phyloP scores from a whole-genome alignment of 768 basidiomycete species.

The Collybiopsis luxurians region DNA sequence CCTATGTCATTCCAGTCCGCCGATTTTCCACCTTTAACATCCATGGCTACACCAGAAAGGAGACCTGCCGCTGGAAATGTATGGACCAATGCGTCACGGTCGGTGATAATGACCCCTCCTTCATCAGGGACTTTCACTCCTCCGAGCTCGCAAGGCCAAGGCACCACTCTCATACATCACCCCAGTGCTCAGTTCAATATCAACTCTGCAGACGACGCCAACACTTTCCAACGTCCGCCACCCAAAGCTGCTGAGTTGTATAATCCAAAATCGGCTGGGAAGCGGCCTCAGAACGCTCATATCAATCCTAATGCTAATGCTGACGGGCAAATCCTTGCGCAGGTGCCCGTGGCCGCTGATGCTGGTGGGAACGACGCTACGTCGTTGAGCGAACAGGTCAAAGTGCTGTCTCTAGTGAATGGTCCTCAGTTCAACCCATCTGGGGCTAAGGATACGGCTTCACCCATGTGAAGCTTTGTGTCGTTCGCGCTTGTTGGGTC shows the following conservation, averaged over 20 bases:
- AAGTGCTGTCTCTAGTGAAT: neutral
- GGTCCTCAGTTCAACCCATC: neutral
- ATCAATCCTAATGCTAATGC: too few relatives aligned
- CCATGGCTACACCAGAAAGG: slow-evolving; percentile 45
- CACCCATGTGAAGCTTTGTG: neutral
- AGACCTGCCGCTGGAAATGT: slow-evolving; percentile 61
- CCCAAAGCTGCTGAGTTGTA: slow-evolving; percentile 41
- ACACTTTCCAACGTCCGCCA: slow-evolving; percentile 42
- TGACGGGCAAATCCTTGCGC: neutral
- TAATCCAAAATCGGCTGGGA: slow-evolving; percentile 28
- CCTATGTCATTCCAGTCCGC: slow-evolving; percentile 48
- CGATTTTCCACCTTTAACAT: slow-evolving; percentile 71
- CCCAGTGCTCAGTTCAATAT: slow-evolving; percentile 19
- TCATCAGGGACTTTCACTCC: slow-evolving; percentile 22
- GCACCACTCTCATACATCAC: slow-evolving; percentile 36
- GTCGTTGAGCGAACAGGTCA: neutral
- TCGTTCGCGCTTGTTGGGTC: neutral
- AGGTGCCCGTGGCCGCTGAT: too few relatives aligned
- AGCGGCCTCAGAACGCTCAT: slow-evolving; percentile 5
- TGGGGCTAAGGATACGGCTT: too few relatives aligned
- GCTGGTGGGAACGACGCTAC: neutral
- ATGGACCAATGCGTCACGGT: slow-evolving; percentile 65
- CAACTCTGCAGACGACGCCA: slow-evolving; percentile 15
- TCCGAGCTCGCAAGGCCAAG: slow-evolving; percentile 10
- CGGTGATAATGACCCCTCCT: slow-evolving; percentile 45